Base-by-base conservation (phyloP, 208 protist species). In the Tritrichomonas foetus region DNA sequence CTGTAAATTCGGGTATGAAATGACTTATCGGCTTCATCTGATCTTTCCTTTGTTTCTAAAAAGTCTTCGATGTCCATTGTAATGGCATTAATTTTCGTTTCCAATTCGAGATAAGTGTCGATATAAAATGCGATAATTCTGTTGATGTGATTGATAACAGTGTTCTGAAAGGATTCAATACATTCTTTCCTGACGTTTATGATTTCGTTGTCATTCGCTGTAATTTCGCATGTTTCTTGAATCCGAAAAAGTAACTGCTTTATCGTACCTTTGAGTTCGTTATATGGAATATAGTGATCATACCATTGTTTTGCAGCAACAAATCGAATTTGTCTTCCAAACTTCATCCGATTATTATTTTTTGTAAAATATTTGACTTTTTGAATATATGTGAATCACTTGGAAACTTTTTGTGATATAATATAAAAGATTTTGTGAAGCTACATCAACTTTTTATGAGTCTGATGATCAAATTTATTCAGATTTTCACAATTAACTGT, bases 241-340 rank as follows among this genome's bases (percentile, higher is more conserved):
- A 89, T 13, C 27, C 9, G 33, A 8, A 33, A 44, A 0, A 14
- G 0, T 8, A 44, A 44, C 39, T 89, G 78, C 5, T 44, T 47
- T 8, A 89, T 57, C 20, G 57, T 39, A 22, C 57, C 57, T n/a
- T 89, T 89, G 0, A 57, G n/a, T 27, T 89, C 47, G 9, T 89
- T 89, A 49, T 89, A 89, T 14, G 44, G 41, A 61, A 89, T 47
- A 27, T 89, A 89, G 53, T 57, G 53, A 36, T 89, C 78, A 36
- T 57, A 89, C 78, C 78, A 89, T n/a, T 44, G 27, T 39, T 89
- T 89, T 39, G 57, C 78, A n/a, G 78, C 78, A 36, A 89, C 47
- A 89, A 89, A 89, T 39, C 47, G 41, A 57, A 89, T 33, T 30
- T 89, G 78, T 57, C 57, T 89, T 39, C 78, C 78, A 50, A 89